Conservation (phyloP, 2,329 filamentous ascomycete genomes). For the Nigrospora oryzae region DNA sequence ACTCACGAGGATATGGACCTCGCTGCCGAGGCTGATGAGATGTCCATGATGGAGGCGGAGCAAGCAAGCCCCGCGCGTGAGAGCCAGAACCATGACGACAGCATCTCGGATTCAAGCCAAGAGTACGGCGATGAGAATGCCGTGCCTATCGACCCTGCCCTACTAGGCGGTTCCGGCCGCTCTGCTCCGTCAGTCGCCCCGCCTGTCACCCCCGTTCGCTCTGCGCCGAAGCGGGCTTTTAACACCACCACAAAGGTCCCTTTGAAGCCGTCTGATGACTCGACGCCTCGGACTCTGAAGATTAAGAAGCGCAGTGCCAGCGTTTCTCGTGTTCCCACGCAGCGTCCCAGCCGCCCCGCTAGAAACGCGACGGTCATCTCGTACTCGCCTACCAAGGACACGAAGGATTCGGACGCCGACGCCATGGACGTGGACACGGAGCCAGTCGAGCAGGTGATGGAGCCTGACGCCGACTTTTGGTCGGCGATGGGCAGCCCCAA, state of each 20-base stretch:
- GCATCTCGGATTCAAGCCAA: conserved; percentile 52
- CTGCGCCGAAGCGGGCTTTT: conserved; percentile 41
- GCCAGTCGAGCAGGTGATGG: conserved; percentile 24
- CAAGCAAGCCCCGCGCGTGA: conserved; percentile 26
- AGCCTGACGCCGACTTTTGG: conserved; percentile 43
- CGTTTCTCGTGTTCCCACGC: conserved; percentile 35
- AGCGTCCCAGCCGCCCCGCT: conserved; percentile 31
- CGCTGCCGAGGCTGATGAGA: conserved; percentile 49
- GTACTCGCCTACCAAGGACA: conserved; percentile 41
- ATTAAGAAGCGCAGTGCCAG: conserved; percentile 41
- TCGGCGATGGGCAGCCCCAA: conserved; percentile 46
- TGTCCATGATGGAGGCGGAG: conserved; percentile 44
- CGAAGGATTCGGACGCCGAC: conserved; percentile 26
- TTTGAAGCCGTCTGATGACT: conserved; percentile 58
- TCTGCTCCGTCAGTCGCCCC: conserved; percentile 14
- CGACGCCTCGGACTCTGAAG: conserved; percentile 32
- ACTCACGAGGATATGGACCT: conserved; percentile 50
- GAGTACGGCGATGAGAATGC: conserved; percentile 62
- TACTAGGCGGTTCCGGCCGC: conserved; percentile 19
- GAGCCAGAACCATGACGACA: conserved; percentile 31
- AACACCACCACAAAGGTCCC: conserved; percentile 73
- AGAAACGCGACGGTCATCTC: conserved; percentile 46
- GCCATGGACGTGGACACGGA: conserved; percentile 11
- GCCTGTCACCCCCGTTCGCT: conserved; percentile 49
- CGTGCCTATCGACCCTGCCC: conserved; percentile 43